These are phyloP conservation scores for Trifolium repens DNA, from an alignment of 306 rosid species.

Conservation along the genomic window DNA sequence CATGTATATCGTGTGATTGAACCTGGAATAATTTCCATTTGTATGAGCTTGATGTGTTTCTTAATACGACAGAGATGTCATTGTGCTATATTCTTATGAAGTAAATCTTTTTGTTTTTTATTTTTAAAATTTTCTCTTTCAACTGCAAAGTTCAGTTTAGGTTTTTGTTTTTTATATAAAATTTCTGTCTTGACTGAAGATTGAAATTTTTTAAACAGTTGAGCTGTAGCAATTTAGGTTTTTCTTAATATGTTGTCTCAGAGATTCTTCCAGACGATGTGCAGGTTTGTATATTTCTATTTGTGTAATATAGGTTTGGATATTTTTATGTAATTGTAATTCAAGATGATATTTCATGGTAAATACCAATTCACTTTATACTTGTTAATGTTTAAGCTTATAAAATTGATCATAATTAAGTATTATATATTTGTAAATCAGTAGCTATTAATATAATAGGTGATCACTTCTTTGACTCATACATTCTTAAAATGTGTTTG, in stretches of 20 bases:
- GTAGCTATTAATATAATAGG: no score
- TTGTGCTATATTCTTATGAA: not conserved
- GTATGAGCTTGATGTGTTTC: not conserved
- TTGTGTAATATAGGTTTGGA: not conserved
- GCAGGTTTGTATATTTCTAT: conserved; percentile 64
- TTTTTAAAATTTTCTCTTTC: not conserved
- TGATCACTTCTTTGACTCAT: no score
- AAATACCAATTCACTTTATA: no score
- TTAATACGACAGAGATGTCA: not conserved
- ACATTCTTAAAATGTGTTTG: no score
- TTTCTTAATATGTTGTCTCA: conserved; percentile 57
- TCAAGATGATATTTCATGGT: no score
- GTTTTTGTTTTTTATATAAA: not conserved
- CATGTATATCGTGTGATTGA: not conserved
- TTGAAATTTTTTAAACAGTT: not conserved
- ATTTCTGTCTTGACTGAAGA: no score
- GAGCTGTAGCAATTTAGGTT: conserved; percentile 22
- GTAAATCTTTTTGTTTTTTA: not conserved
- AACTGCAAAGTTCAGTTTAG: not conserved
- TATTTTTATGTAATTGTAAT: no score
- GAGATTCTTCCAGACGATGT: conserved; percentile 93
- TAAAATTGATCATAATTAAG: no score
- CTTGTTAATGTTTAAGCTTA: no score
- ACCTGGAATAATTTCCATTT: not conserved
- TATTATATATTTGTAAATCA: no score